Percentiles rank a stretch among this genome's conserved stretches.
These are phyloP conservation scores for Heterobasidion parviporum DNA, from an alignment of 1,284 basidiomycete genomes.

Conservation along the genomic window DNA sequence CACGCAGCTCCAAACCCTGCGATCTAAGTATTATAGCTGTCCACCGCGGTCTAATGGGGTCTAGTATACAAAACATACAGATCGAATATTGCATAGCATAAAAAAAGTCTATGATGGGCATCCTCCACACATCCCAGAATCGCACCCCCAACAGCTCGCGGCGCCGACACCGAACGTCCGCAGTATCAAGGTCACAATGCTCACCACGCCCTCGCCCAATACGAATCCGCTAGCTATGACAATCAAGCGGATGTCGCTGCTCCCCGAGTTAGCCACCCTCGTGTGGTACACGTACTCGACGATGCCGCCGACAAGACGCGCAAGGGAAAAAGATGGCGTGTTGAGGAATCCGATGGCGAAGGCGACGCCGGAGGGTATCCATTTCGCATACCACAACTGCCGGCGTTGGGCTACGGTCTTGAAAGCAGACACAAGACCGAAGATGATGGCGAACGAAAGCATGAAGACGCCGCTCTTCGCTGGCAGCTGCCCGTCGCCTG, in stretches of 20 bases:
- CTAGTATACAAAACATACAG: too few species aligned
- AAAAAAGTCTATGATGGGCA: constrained; percentile 34
- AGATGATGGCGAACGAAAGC: constrained; percentile 66
- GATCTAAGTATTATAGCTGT: too few species aligned
- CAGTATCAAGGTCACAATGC: constrained; percentile 72
- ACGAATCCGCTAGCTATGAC: constrained; percentile 94
- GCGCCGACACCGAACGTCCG: constrained; percentile 70
- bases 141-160: constrained; percentile 80
- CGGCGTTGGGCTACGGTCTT: constrained; percentile 55
- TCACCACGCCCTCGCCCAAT: constrained; percentile 87
- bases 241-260: constrained; percentile 66
- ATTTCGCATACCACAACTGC: constrained; percentile 46
- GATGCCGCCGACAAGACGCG: constrained; percentile 83
- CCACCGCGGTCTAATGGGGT: too few species aligned
- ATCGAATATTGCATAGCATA: not conserved
- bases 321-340: constrained; percentile 91
- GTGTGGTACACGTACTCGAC: constrained; percentile 66
- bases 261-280: constrained; percentile 33
- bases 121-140: constrained; percentile 62
- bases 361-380: constrained; percentile 82
- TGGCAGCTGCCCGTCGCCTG: constrained; percentile 79
- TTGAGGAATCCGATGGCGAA: constrained; percentile 92
- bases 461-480: constrained; percentile 75
- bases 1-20: too few species aligned
- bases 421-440: constrained; percentile 56